Base-by-base conservation (phyloP, 768 basidiomycete species). In the Nidula microcarpa region DNA sequence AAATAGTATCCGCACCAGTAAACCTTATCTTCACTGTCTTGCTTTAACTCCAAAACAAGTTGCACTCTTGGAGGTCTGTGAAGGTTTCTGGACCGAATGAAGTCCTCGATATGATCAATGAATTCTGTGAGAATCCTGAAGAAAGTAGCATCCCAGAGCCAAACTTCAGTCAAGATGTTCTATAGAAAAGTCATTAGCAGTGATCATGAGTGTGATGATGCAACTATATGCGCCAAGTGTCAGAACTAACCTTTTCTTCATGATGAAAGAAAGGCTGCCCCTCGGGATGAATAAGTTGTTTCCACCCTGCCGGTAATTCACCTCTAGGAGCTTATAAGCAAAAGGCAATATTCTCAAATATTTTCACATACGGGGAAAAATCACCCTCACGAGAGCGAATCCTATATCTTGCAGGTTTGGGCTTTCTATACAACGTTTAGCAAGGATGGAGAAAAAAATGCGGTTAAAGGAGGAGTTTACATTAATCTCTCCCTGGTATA, bases 1-100 rank as follows among this genome's bases (percentile, higher is more conserved):
- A 74, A 76, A 57, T 80, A 81, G 59, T 81, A 82, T 14, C 69
- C 63, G 54, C 72, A 75, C 16, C 62, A 35, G 2, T 63, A 43
- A 13, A 23, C 23, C 23, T 55, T 17, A 11, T 58, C 55, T 1
- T 64, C 65, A 4, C 55, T 55, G n/a, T 54, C 57, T 6, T 44
- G 2, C 47, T 50, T 63, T 2, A 76, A 66, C 43, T 76, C 73
- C 32, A 81, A 49, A 79, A 68, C 5, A 80, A 62, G 35, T 79
- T 70, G 33, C 68, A 54, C 43, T 74, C 57, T 1, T 55, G 23
- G 30, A 0, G 68, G 61, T 4, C 52, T 49, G 18, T 36, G 35
- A 5, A 57, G 7, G 16, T 59, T 55, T 16, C 47, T 32, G 6
- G 43, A 37, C 45, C 48, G 51, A 4, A 76, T 55, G 1, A 57